phyloP scores from a whole-genome alignment of 345 rosid species.

The Streptanthus diversifolius region DNA sequence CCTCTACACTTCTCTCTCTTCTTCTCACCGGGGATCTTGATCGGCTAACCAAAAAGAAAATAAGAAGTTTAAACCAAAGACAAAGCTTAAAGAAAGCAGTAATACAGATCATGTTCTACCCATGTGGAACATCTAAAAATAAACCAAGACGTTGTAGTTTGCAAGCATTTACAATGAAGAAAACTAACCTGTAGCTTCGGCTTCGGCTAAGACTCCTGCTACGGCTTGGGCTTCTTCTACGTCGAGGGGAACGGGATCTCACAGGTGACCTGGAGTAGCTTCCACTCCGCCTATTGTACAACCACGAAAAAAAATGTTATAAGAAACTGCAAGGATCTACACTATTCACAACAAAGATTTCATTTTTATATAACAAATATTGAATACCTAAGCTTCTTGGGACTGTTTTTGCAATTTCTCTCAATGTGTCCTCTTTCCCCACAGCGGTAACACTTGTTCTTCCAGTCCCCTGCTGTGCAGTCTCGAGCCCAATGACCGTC shows the following conservation, averaged over 20 bases:
- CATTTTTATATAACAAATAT: not conserved
- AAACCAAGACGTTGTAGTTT: not conserved
- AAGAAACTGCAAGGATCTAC: not conserved
- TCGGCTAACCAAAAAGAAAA: slow-evolving; percentile 42
- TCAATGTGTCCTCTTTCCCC: slow-evolving; percentile 95
- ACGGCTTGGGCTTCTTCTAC: slow-evolving; percentile 70
- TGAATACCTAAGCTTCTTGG: slow-evolving; percentile 40
- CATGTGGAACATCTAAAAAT: not conserved
- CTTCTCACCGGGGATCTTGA: slow-evolving; percentile 69
- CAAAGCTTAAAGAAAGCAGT: not conserved
- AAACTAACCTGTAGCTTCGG: slow-evolving; percentile 63
- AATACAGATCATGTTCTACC: not conserved
- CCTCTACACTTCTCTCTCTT: slow-evolving; percentile 48
- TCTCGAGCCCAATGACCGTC: slow-evolving; percentile 99
- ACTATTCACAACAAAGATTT: not conserved
- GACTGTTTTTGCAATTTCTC: slow-evolving; percentile 87
- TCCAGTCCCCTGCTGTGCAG: slow-evolving; percentile 97
- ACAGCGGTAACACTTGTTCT: slow-evolving; percentile 92
- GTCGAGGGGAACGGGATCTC: slow-evolving; percentile 55
- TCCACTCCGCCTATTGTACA: slow-evolving; percentile 43
- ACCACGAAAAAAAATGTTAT: not conserved
- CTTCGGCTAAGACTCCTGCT: slow-evolving; percentile 84
- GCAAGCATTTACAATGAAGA: not conserved
- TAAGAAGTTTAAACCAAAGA: not conserved
- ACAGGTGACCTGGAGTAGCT: slow-evolving; percentile 73